Percentiles rank a stretch among this genome's conserved stretches.
phyloP scores from a whole-genome alignment of 176 grass and related monocot species.

The Luzula sylvatica region DNA sequence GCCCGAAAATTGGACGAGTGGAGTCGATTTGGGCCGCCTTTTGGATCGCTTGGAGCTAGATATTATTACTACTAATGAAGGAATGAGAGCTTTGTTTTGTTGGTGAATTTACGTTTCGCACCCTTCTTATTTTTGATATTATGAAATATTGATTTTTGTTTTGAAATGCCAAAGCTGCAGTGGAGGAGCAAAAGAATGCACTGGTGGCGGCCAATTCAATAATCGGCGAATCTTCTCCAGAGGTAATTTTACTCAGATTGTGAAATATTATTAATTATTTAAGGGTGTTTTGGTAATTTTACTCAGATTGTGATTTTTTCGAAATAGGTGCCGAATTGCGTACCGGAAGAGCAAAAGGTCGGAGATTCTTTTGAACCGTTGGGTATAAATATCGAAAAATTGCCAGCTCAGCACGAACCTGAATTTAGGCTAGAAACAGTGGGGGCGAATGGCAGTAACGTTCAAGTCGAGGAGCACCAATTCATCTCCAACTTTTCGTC shows the following conservation, averaged over 20 bases:
- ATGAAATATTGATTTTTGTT: background rate
- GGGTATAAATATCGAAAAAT: slow-evolving; percentile 63
- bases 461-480: slow-evolving; percentile 68
- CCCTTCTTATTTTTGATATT: too few relatives aligned
- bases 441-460: slow-evolving; percentile 25
- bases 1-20: slow-evolving; percentile 91
- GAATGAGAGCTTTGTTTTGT: slow-evolving; percentile 53
- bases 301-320: too few relatives aligned
- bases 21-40: slow-evolving; percentile 90
- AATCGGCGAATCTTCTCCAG: slow-evolving; percentile 50
- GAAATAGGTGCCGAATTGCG: background rate
- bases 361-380: slow-evolving; percentile 62
- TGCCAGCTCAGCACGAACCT: slow-evolving; percentile 29
- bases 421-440: slow-evolving; percentile 45
- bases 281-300: too few relatives aligned
- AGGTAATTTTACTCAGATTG: background rate
- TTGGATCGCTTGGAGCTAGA: slow-evolving; percentile 86
- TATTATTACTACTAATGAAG: slow-evolving; percentile 63
- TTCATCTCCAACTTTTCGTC: slow-evolving; percentile 84
- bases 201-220: slow-evolving; percentile 41
- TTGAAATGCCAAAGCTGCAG: slow-evolving; percentile 42
- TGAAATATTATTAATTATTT: too few relatives aligned
- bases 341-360: slow-evolving; percentile 31
- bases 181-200: slow-evolving; percentile 67
- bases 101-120: too few relatives aligned